Base-by-base conservation (phyloP, 192 early-diverging fungal genomes). In the Thamnidium elegans region DNA sequence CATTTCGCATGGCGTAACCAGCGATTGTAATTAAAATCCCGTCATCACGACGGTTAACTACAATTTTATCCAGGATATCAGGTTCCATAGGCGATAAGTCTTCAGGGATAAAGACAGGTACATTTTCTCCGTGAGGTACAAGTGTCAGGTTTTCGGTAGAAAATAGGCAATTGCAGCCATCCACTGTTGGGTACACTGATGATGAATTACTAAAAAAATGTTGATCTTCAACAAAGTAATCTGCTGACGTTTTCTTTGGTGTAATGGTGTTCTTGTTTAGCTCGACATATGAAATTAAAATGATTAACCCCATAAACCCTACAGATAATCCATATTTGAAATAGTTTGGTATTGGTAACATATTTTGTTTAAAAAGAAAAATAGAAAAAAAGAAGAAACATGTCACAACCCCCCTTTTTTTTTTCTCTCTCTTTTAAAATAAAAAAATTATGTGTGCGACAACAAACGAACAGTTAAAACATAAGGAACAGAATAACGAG, bases 1-100 rank as follows among this genome's bases (percentile, higher is more conserved):
- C 58, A 23, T 74, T 50, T 45, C 66, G 32, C 67, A 69, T 74
- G 2, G 61, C 67, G 45, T 74, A 65, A 39, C 51, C 58, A 51
- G 67, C 66, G 26, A 59, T 58, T 6, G 72, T 67, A 20, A 66
- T 62, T 5, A 74, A 30, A 7, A 65, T 55, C 34, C 54, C 42
- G 21, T 65, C 55, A 17, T 61, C 66, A 17, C 42, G 56, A 20
- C 54, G 43, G 9, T 68, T 52, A 30, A 3, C 20, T n/a, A 58
- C 13, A 3, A 70, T 65, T 36, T 58, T 65, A 8, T 63, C 52
- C 11, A 64, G 19, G 20, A 70, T n/a, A 8, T 54, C 50, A 11
- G 20, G 15, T 7, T 62, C 52, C 26, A 56, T 58, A 14, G 13
- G 45, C 7, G 55, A 23, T 21, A 67, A 44, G 5, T 56, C 36